Evolutionary conservation across 2,329 filamentous ascomycete genomes (phyloP), one percentile per base, ranked within the genome.

Genomic region (Aspergillus sp.): DNA sequence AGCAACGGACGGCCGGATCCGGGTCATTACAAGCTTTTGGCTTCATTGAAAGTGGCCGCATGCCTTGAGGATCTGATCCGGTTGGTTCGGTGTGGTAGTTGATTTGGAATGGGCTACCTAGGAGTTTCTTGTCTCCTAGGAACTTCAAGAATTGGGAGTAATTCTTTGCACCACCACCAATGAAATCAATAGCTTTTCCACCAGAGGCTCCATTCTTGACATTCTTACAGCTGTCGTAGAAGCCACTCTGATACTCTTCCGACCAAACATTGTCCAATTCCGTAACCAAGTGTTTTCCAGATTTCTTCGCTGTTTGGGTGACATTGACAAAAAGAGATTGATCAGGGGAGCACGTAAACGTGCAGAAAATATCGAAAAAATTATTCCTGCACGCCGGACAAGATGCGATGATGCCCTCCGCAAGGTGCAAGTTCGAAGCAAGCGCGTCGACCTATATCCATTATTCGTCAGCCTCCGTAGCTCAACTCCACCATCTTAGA

Each of bases 351-450:
- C 94, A 98, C 2, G 90, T 97, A 62, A 98, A 97, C 5, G 90
- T 94, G 72, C 93, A 98, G 68, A 98, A 98, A 36, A 94, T 76
- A 71, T 98, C 95, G 75, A 88, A 97, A 74, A 98, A 98, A 74
- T 98, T 98, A 58, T 90, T 86, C 68, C 93, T 95, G 78, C 93
- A 98, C 29, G 94, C 93, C 2, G 93, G 93, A 65, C 93, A 98
- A 7, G 90, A 89, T 27, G 90, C 84, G 63, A 98, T 90, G 61
- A 98, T 86, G 46, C 85, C 83, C 56, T 90, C 89, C 2, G 90
- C 91, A 19, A 88, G 88, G 54, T 88, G 85, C 45, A 98, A 78
- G 60, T 95, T 94, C 48, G 81, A 85, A 57, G 88, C 85, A 49
- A 98, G 81, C 1, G 85, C 77, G 56, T 87, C 80, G 44, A 98